A percentile compares a stretch with the other conserved stretches of the same genome.
These are phyloP conservation scores for Brettanomyces bruxellensis DNA, from an alignment of 805 yeast species.

Conservation along the genomic window DNA sequence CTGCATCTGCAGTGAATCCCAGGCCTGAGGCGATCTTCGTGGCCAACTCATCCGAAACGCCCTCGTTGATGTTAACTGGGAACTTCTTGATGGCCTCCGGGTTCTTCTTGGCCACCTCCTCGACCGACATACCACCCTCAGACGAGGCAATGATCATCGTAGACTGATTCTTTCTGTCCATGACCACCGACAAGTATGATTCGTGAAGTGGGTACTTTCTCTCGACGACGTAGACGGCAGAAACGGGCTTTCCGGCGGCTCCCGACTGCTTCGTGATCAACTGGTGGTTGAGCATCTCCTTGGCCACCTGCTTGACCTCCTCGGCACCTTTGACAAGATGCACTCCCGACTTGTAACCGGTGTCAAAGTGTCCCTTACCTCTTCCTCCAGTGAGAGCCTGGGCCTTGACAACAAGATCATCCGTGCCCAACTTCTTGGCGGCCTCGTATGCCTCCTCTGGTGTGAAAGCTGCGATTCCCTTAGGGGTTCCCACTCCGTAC, in stretches of 20 bases:
- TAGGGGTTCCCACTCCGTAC: slow-evolving; percentile 87
- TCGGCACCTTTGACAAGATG: slow-evolving; percentile 77
- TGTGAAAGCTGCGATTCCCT: slow-evolving; percentile 84
- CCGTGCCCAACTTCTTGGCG: slow-evolving; percentile 67
- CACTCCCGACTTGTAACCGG: slow-evolving; percentile 95
- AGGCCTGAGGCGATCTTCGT: slow-evolving; percentile 65
- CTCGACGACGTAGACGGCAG: slow-evolving; percentile 93
- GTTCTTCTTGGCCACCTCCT: slow-evolving; percentile 88
- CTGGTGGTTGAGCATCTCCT: slow-evolving; percentile 85
- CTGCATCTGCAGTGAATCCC: slow-evolving; percentile 73
- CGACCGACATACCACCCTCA: slow-evolving; percentile 99
- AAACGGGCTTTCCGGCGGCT: slow-evolving; percentile 91
- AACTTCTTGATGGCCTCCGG: slow-evolving; percentile 90
- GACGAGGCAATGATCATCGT: slow-evolving; percentile 94
- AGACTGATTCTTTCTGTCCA: slow-evolving; percentile 86
- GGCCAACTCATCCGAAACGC: slow-evolving; percentile 75
- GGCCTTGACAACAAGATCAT: slow-evolving; percentile 91
- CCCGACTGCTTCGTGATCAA: slow-evolving; percentile 98
- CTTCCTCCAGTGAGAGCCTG: slow-evolving; percentile 99
- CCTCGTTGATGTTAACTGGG: slow-evolving; percentile 66
- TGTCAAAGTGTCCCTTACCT: slow-evolving; percentile 97
- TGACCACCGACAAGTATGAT: slow-evolving; percentile 87
- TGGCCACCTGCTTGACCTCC: slow-evolving; percentile 80
- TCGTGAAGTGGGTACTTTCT: slow-evolving; percentile 91
- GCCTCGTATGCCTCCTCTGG: slow-evolving; percentile 80